A percentile compares a stretch with the other conserved stretches of the same genome.
Evolutionary conservation across 441 rosid genomes (phyloP).

Genomic region (Eutrema salsugineum): DNA sequence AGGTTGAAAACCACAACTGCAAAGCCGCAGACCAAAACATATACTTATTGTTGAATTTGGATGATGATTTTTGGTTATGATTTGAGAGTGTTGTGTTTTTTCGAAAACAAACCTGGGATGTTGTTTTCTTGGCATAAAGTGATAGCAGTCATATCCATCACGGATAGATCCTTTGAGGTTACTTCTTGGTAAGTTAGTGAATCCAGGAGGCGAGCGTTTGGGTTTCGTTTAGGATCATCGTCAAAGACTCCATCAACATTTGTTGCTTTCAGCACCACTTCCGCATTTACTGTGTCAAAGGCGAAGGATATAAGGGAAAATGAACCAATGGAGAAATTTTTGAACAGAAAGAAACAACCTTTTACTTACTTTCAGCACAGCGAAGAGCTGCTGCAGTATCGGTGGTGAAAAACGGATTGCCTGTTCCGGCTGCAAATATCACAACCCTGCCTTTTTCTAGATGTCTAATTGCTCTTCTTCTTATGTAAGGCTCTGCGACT

Average conservation of each 20-base stretch:
- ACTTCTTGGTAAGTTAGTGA: constrained; percentile 78
- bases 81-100: neutral
- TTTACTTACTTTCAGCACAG: constrained; percentile 85
- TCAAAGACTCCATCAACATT: constrained; percentile 91
- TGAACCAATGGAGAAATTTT: neutral
- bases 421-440: constrained; percentile 93
- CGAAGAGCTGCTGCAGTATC: constrained; percentile 96
- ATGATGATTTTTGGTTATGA: neutral
- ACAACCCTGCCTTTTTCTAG: constrained; percentile 96
- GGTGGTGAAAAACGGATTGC: constrained; percentile 94
- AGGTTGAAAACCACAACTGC: constrained; percentile 88
- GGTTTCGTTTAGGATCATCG: constrained; percentile 76
- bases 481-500: constrained; percentile 95
- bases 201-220: constrained; percentile 74
- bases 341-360: neutral
- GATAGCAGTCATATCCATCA: constrained; percentile 97
- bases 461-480: constrained; percentile 85
- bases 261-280: constrained; percentile 89
- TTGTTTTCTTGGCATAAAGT: constrained; percentile 94
- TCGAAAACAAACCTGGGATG: constrained; percentile 70
- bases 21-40: neutral
- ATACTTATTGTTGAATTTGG: neutral
- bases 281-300: constrained; percentile 69
- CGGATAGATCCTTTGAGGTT: constrained; percentile 84
- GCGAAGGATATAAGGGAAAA: neutral